Base-by-base conservation (phyloP, 345 rosid genomes). In the Corymbia maculata region DNA sequence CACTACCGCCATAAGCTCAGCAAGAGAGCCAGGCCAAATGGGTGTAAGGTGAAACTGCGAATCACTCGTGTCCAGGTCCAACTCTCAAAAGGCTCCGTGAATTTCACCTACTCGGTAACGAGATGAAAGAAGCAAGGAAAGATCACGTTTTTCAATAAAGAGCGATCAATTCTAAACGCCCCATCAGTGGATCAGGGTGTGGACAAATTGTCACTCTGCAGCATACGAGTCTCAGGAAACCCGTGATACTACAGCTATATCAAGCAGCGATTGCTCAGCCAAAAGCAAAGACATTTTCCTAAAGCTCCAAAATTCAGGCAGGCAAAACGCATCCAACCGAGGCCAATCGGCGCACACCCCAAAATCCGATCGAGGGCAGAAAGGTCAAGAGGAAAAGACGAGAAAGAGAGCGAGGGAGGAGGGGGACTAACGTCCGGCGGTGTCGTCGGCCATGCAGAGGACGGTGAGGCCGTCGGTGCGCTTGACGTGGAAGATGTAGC, bases 391-490 rank as follows among this genome's bases (percentile, higher is more conserved):
- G 4, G 42, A 36, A 36, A 36, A 36, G 42, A 36, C 42, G 42
- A 36, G 14, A 50, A 44, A 32, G 22, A 15, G 28, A 22, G 32
- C 47, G 42, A 86, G 19, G 53, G 9, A n/a, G 28, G 8, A 24
- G 50, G 21, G 52, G 14, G 52, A 26, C 85, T 84, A 92, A 97
- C 98, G 94, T 90, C 97, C 99, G 91, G 98, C 94, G 82, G 95
- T 94, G 85, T 97, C 99, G 52, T 97, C 99, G 52, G 99, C 99
- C 99, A 97, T 96, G 90, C 99, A 97, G 89, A 97, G 98, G 89
- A 94, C 98, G 91, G 99, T 93, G 91, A 97, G 99, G 88, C 99
- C 99, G 89, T 97, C 99, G 91, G 98, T 96, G 89, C 99, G 98
- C 82, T 96, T 96, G 88, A 97, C 95, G 85, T 97, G 99, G 90